Evolutionary conservation across 176 grass and related monocot genomes (phyloP), one percentile per base, ranked within the genome.

Genomic region (Bromus sterilis): DNA sequence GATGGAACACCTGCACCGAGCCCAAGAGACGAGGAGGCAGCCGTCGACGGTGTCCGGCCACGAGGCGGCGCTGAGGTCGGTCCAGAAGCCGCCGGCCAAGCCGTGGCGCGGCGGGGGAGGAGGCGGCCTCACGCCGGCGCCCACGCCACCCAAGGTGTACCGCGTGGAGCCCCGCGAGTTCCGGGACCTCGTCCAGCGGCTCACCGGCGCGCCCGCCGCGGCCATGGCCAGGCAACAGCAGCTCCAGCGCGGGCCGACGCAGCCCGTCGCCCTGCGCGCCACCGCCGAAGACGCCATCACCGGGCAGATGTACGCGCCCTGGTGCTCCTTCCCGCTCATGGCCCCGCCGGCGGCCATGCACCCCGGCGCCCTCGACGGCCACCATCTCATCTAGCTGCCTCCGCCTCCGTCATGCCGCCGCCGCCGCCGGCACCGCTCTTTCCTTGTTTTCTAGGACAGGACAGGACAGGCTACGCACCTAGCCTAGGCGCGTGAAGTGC

Each of bases 161-260:
- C 78, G 85, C 78, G 89, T 88, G 23, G 89, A 88, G 77, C 85
- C 85, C 3, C 39, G 81, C 30, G 89, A 82, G 56, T 91, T 91
- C 72, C 11, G 85, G 10, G 81, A 87, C 10, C 89, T 91, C n/a
- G 89, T 88, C 66, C 89, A 91, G 89, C 64, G 71, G 81, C 89
- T 91, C 82, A 91, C 89, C 16, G 82, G 89, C 35, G 81, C 85
- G 32, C 87, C 86, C 4, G 35, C 35, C 35, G 35, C 66, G 5
- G 16, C 18, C 2, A 0, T 34, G 2, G 15, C 74, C 20, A 67
- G 36, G 2, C 63, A 10, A 1, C 83, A 57, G 0, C 71, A 2
- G 4, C 11, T 6, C 4, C 72, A 0, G 4, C 11, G 4, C 4
- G n/a, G 15, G 10, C 33, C 37, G 9, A 15, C 49, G 80, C 72